Percentiles rank a stretch among this genome's conserved stretches.
Evolutionary conservation across 805 yeast genomes (phyloP).

Genomic region (Clavispora santaluciae): DNA sequence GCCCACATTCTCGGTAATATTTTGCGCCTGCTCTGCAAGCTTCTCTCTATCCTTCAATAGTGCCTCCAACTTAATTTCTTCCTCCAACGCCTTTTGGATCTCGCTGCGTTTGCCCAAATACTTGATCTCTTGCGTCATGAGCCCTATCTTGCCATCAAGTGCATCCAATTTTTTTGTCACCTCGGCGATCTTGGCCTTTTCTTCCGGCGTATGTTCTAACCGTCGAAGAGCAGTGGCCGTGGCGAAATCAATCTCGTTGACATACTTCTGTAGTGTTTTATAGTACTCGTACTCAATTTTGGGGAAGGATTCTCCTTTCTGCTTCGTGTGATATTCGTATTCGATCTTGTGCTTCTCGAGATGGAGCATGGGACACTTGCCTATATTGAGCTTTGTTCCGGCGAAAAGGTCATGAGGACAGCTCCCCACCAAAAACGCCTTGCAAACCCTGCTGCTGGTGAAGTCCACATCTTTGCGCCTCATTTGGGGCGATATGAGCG

Average conservation of each 20-base stretch:
- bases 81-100: constrained; percentile 40
- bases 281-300: constrained; percentile 48
- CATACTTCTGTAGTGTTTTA: constrained; percentile 47
- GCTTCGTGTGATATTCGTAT: constrained; percentile 49
- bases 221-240: constrained; percentile 59
- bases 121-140: constrained; percentile 63
- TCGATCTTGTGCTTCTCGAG: constrained; percentile 67
- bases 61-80: constrained; percentile 42
- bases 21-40: constrained; percentile 53
- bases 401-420: constrained; percentile 83
- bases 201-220: constrained; percentile 72
- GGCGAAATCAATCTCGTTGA: constrained; percentile 63
- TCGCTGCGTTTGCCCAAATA: constrained; percentile 47
- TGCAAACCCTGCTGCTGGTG: constrained; percentile 57
- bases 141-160: constrained; percentile 57
- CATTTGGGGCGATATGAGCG: constrained; percentile 30
- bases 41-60: constrained; percentile 45
- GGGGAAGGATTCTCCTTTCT: constrained; percentile 42
- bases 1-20: constrained; percentile 66
- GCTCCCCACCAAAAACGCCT: constrained; percentile 73
- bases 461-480: constrained; percentile 37
- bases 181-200: constrained; percentile 51
- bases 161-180: constrained; percentile 55
- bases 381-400: constrained; percentile 79
- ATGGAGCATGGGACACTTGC: constrained; percentile 74